Evolutionary conservation across 2,329 filamentous ascomycete species (phyloP).

Genomic region (Microascus cirrosus): DNA sequence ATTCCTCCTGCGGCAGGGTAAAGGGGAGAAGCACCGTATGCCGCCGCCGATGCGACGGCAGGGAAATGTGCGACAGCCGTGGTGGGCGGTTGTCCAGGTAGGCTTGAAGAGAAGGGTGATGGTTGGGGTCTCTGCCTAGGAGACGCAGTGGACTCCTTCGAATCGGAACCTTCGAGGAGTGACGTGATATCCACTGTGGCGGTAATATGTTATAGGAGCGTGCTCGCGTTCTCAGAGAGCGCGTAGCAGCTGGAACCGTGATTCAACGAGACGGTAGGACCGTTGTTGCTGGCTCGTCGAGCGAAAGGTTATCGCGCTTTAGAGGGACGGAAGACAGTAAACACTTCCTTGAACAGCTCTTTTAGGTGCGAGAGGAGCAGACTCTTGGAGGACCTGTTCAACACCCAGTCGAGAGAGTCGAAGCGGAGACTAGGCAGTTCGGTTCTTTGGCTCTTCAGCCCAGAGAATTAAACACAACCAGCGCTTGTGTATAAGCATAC

Average conservation of each 20-base stretch:
- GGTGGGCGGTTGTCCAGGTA: conserved; percentile 10
- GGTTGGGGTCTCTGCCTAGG: conserved; percentile 16
- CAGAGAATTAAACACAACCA: no score
- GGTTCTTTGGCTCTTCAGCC: no score
- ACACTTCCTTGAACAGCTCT: no score
- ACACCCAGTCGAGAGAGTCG: no score
- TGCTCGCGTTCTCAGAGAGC: neutral
- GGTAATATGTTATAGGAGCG: conserved; percentile 20
- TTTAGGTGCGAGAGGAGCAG: no score
- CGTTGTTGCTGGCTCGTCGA: neutral
- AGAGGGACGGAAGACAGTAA: neutral
- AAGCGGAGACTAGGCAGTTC: no score
- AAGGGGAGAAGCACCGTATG: conserved; percentile 6
- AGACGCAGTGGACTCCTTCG: conserved; percentile 54
- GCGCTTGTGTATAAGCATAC: no score
- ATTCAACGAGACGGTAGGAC: neutral
- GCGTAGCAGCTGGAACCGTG: neutral
- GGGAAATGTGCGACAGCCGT: conserved; percentile 7
- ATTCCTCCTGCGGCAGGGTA: neutral
- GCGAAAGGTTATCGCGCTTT: neutral
- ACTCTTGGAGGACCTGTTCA: no score
- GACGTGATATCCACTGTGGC: conserved; percentile 92
- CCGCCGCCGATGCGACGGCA: conserved; percentile 6
- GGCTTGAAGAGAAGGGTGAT: conserved; percentile 13
- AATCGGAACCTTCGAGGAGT: conserved; percentile 67